Evolutionary conservation across 2,329 filamentous ascomycete species (phyloP).

Genomic region (Penicillium sp.): DNA sequence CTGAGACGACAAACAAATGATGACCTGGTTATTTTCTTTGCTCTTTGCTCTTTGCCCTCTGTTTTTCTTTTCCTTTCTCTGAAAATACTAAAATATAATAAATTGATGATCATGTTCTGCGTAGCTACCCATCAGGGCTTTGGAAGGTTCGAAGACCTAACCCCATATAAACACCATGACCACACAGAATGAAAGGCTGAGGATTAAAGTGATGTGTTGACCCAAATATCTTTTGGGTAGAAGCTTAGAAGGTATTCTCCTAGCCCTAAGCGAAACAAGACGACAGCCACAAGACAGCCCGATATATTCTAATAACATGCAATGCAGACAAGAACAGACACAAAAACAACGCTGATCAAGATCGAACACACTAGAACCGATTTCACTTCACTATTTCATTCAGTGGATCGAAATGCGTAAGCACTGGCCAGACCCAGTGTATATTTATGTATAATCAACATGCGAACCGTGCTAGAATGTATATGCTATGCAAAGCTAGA

Average conservation of each 20-base stretch:
- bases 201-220: no score
- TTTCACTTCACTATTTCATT: not conserved
- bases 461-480: slow-evolving; percentile 1
- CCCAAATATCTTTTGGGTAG: not conserved
- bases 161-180: not conserved
- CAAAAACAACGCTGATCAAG: not conserved
- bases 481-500: slow-evolving; percentile 14
- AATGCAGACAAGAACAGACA: not conserved
- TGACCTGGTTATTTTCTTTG: slow-evolving; percentile 21
- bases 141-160: not conserved
- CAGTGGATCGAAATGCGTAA: not conserved
- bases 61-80: not conserved
- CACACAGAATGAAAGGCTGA: not conserved
- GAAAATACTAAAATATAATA: not conserved
- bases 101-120: not conserved
- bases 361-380: not conserved
- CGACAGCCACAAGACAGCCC: not conserved
- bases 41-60: not conserved
- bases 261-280: not conserved
- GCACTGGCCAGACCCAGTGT: not conserved
- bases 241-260: not conserved
- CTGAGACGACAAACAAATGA: slow-evolving; percentile 32
- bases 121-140: not conserved
- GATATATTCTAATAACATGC: not conserved
- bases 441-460: slow-evolving; percentile 5